phyloP scores from a whole-genome alignment of 495 filamentous ascomycete species.

The Aspergillus mulundensis region DNA sequence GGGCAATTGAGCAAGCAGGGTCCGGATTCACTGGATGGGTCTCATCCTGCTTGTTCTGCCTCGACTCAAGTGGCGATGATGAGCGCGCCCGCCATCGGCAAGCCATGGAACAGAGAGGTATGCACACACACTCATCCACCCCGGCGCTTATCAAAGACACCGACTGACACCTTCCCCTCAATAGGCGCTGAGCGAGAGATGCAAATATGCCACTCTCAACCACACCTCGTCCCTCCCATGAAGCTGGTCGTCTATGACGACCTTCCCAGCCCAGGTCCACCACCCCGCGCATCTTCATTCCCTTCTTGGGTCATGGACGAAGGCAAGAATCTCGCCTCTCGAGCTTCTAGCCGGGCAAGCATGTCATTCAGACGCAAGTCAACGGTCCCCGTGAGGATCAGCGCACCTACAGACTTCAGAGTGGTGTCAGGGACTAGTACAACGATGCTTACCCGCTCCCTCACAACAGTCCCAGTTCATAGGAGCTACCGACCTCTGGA shows the following conservation, averaged over 20 bases:
- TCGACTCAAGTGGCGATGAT: constrained; percentile 24
- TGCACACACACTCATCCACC: constrained; percentile 1
- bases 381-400: constrained; percentile 40
- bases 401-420: constrained; percentile 52
- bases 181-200: constrained; percentile 41
- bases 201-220: constrained; percentile 48
- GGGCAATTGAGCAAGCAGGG: constrained; percentile 41
- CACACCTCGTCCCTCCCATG: constrained; percentile 47
- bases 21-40: constrained; percentile 43
- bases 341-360: constrained; percentile 50
- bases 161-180: constrained; percentile 6
- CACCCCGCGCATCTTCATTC: constrained; percentile 28
- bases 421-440: constrained; percentile 29
- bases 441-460: constrained; percentile 29
- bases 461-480: constrained; percentile 17
- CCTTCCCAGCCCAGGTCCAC: constrained; percentile 31
- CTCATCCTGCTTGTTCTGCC: constrained; percentile 38
- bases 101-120: constrained; percentile 27
- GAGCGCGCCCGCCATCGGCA: constrained; percentile 22
- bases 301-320: constrained; percentile 40
- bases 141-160: not conserved
- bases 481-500: constrained; percentile 48
- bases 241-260: constrained; percentile 39
- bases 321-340: constrained; percentile 39
- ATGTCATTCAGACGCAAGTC: constrained; percentile 45